Evolutionary conservation across 805 yeast genomes (phyloP).

Genomic region (Metschnikowia rubicola): DNA sequence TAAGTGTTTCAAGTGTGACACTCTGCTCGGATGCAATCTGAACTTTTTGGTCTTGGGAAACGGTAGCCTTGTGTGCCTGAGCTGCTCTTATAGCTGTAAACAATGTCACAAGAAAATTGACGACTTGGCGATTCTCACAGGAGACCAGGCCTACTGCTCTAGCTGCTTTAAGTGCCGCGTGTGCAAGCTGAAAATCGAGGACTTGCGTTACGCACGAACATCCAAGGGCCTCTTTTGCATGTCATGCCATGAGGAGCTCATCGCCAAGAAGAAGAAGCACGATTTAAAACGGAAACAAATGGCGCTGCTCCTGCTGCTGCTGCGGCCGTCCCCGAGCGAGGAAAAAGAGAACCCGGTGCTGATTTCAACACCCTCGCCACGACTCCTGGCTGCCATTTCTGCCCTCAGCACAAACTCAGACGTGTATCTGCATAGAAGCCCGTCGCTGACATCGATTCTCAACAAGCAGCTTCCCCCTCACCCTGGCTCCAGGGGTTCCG

Average conservation of each 20-base stretch:
- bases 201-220: slow-evolving; percentile 86
- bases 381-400: slow-evolving; percentile 84
- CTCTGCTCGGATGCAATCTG: slow-evolving; percentile 77
- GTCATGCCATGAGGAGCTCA: slow-evolving; percentile 80
- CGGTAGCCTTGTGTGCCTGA: slow-evolving; percentile 84
- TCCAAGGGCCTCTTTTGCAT: slow-evolving; percentile 91
- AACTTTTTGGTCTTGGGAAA: slow-evolving; percentile 90
- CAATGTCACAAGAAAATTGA: slow-evolving; percentile 84
- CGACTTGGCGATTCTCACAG: slow-evolving; percentile 90
- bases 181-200: slow-evolving; percentile 82
- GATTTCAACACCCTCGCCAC: slow-evolving; percentile 77
- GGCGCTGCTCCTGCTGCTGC: slow-evolving; percentile 26
- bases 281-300: slow-evolving; percentile 43
- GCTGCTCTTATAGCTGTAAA: slow-evolving; percentile 88
- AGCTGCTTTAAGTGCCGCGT: slow-evolving; percentile 85
- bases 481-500: slow-evolving; percentile 2
- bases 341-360: slow-evolving; percentile 4
- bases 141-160: slow-evolving; percentile 92
- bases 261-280: slow-evolving; percentile 70
- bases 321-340: slow-evolving; percentile 14
- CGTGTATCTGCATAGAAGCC: slow-evolving; percentile 4
- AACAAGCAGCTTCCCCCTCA: slow-evolving; percentile 12
- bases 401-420: not conserved
- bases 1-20: slow-evolving; percentile 79
- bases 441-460: slow-evolving; percentile 11